Percentiles rank a stretch among this genome's conserved stretches.
Conservation (phyloP, 108 stramenopile genomes). For the Cylindrotheca closterium region DNA sequence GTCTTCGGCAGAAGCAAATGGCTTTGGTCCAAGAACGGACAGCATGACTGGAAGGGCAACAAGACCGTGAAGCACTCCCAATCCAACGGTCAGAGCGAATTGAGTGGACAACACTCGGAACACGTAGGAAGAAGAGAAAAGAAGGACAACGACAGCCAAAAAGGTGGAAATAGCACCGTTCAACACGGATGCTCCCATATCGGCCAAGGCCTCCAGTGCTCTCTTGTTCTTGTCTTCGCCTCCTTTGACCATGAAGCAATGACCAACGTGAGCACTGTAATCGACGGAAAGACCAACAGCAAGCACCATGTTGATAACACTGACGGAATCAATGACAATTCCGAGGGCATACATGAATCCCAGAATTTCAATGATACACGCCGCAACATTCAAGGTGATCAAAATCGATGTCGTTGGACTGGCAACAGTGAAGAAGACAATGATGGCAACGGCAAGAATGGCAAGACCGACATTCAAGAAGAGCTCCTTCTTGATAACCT, state of each 20-base stretch:
- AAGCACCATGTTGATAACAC: conserved; percentile 82
- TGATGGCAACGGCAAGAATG: conserved; percentile 48
- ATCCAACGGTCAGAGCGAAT: conserved; percentile 64
- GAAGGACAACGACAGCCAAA: conserved; percentile 71
- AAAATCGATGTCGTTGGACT: conserved; percentile 58
- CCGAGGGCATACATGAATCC: conserved; percentile 84
- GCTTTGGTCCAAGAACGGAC: conserved; percentile 50
- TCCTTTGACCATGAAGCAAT: conserved; percentile 57
- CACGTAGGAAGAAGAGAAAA: conserved; percentile 59
- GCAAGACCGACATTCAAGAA: conserved; percentile 61
- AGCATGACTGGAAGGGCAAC: conserved; percentile 65
- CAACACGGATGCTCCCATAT: conserved; percentile 75
- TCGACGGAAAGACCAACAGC: conserved; percentile 87
- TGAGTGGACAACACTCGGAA: conserved; percentile 62
- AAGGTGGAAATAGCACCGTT: conserved; percentile 76
- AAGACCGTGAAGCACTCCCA: conserved; percentile 66
- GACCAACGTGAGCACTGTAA: conserved; percentile 84
- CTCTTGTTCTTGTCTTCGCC: conserved; percentile 60
- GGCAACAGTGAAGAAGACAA: conserved; percentile 63
- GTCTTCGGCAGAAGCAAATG: conserved; percentile 52
- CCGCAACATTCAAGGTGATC: conserved; percentile 70
- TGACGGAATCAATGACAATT: conserved; percentile 76
- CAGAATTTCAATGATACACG: conserved; percentile 78
- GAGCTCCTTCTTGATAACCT: conserved; percentile 51
- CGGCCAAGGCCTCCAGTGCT: conserved; percentile 53